Percentiles rank a stretch among this genome's conserved stretches.
These are phyloP conservation scores for Alternaria metachromatica DNA, from an alignment of 2,329 filamentous ascomycete genomes.

Conservation along the genomic window DNA sequence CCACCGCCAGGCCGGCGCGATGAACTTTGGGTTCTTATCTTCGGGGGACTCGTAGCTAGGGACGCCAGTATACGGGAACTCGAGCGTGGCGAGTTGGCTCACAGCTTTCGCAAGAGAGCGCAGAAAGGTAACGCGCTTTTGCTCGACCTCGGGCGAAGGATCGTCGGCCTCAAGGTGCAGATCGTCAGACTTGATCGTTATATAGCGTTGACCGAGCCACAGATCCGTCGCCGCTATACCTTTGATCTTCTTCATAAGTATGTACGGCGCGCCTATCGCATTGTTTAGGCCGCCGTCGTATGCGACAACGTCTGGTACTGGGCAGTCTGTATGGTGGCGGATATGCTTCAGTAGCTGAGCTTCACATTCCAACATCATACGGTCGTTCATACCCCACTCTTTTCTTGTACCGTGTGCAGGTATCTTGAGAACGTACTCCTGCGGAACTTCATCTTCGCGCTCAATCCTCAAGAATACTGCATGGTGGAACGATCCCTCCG, in stretches of 20 bases:
- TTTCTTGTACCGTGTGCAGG: constrained; percentile 1
- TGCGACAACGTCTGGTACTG: constrained; percentile 20
- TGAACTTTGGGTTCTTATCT: not conserved
- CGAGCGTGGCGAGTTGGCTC: constrained; percentile 10
- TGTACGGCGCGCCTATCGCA: constrained; percentile 22
- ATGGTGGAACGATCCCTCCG: constrained; percentile 15
- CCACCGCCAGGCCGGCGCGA: not conserved
- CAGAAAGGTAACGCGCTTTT: constrained; percentile 20
- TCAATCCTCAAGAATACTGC: constrained; percentile 8
- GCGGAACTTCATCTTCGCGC: not conserved
- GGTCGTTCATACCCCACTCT: constrained; percentile 12
- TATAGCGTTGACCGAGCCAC: constrained; percentile 15
- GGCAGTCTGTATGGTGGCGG: constrained; percentile 9
- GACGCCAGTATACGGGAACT: constrained; percentile 20
- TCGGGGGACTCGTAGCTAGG: constrained; percentile 2
- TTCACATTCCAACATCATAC: constrained; percentile 11
- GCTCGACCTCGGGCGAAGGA: not conserved
- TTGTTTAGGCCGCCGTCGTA: constrained; percentile 21
- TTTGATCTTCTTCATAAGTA: constrained; percentile 21
- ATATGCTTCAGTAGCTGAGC: constrained; percentile 18
- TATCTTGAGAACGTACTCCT: constrained; percentile 4
- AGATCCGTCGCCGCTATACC: constrained; percentile 17
- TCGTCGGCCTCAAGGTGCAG: not conserved
- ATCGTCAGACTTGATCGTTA: not conserved
- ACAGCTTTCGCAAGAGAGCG: constrained; percentile 15